Conservation (phyloP, 352 stramenopile species). For the Pseudoperonospora humuli region DNA sequence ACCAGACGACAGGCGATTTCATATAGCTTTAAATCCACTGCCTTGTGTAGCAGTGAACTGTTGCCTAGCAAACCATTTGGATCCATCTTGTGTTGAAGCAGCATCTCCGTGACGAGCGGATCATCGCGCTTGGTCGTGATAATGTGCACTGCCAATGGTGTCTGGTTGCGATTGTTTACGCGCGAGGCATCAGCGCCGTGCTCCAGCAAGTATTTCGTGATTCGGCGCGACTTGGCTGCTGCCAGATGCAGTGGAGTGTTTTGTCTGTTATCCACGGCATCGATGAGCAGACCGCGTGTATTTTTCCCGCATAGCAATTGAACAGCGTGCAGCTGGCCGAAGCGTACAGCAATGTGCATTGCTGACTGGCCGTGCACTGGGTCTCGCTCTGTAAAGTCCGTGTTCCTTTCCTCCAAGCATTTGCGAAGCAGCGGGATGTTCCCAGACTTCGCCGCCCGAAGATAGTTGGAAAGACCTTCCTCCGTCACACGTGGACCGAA, state of each 20-base stretch:
- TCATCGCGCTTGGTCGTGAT: slow-evolving; percentile 72
- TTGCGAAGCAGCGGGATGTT: slow-evolving; percentile 52
- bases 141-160: slow-evolving; percentile 65
- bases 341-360: slow-evolving; percentile 72
- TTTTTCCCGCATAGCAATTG: slow-evolving; percentile 66
- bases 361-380: slow-evolving; percentile 66
- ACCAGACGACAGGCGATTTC: slow-evolving; percentile 77
- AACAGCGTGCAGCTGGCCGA: slow-evolving; percentile 67
- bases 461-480: slow-evolving; percentile 47
- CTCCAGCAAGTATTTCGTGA: slow-evolving; percentile 80
- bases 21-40: slow-evolving; percentile 54
- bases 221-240: slow-evolving; percentile 68
- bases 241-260: slow-evolving; percentile 79
- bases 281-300: slow-evolving; percentile 45
- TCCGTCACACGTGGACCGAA: slow-evolving; percentile 47
- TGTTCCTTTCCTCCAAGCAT: slow-evolving; percentile 49
- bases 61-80: slow-evolving; percentile 56
- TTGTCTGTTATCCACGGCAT: slow-evolving; percentile 57
- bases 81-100: slow-evolving; percentile 68
- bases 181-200: slow-evolving; percentile 50
- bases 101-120: slow-evolving; percentile 68
- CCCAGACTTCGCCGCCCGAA: slow-evolving; percentile 55
- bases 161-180: slow-evolving; percentile 68
- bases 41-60: slow-evolving; percentile 68
- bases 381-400: slow-evolving; percentile 56